Evolutionary conservation across 148 eudicot species (phyloP), one percentile per base, ranked within the genome.

Genomic region (Nyssa sinensis): DNA sequence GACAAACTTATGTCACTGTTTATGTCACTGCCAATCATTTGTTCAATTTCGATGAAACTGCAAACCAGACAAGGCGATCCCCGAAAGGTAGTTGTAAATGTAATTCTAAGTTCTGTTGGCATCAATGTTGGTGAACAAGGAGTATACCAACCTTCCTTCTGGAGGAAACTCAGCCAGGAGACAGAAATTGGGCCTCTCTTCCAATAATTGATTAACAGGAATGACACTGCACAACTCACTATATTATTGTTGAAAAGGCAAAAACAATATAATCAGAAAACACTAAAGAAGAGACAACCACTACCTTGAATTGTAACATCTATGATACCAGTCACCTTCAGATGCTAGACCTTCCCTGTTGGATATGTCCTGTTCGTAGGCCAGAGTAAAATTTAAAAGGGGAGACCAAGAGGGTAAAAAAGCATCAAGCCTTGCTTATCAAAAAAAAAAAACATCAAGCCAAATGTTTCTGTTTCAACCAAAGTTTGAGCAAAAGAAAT

Each of bases 261-360:
- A 28, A 37, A 47, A 25, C 51, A 67, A 27, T 5, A 28, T 27
- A 32, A 27, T 19, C 17, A 3, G 30, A 10, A 61, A 63, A 28
- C 29, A 44, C n/a, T 39, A 25, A 12, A 64, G 59, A 39, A 79
- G 51, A 19, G 0, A 21, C 19, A 66, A 25, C 7, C 60, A 65
- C 47, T 71, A 86, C 88, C 88, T 81, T 62, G 86, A 67, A 55
- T 68, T 79, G 75, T 49, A 84, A 70, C 83, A 77, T 71, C 90
- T 77, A 24, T 65, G 49, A 60, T 76, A 84, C 93, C 88, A 85
- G 70, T 87, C 88, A 77, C 79, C 81, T 23, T 85, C 93, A 53
- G 84, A 81, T 67, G 88, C 90, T 17, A 89, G 80, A 25, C 93
- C 93, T 72, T 89, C 93, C 73, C 83, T 78, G 66, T 89, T 89